Evolutionary conservation across 129 eudicot species (phyloP), one percentile per base, ranked within the genome.

Genomic region (Sambucus nigra): DNA sequence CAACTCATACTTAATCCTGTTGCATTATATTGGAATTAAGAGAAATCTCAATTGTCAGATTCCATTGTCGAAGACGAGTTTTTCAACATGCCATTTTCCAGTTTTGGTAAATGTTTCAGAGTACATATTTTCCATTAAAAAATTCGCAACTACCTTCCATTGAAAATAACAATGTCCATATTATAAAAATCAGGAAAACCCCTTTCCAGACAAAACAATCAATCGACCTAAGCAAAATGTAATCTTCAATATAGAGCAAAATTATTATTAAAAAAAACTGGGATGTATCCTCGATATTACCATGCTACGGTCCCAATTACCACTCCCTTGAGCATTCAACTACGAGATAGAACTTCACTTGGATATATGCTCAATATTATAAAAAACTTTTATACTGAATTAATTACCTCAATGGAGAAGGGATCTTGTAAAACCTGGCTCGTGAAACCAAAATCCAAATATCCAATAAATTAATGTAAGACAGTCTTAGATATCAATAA

Each of bases 171-270:
- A 71, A 70, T 32, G 64, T 68, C 75, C 71, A 65, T 2, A 35
- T 15, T 15, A 35, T 2, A 35, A 35, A 35, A 32, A 60, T 5
- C 27, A 47, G 55, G 59, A 29, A 61, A 73, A 63, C 72, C 44
- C 60, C 76, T 68, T 65, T 71, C 88, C 85, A 71, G 66, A 60
- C 53, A 44, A 46, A 66, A 38, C 58, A 67, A 54, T 39, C 42
- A 35, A 15, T 35, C 8, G 1, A 12, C 2, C 8, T 35, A 35
- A 1, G 9, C 42, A 35, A 35, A 35, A 35, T n/a, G n/a, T n/a
- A n/a, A 74, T 67, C 73, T 55, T 55, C 66, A 63, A 61, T 25
- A 60, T 18, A 44, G 46, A 51, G 44, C 63, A 63, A 59, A 48
- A n/a, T n/a, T n/a, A n/a, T n/a, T n/a, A n/a, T n/a, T n/a, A n/a